Evolutionary conservation across 176 grass and related monocot species (phyloP).

Genomic region (Triticum urartu): DNA sequence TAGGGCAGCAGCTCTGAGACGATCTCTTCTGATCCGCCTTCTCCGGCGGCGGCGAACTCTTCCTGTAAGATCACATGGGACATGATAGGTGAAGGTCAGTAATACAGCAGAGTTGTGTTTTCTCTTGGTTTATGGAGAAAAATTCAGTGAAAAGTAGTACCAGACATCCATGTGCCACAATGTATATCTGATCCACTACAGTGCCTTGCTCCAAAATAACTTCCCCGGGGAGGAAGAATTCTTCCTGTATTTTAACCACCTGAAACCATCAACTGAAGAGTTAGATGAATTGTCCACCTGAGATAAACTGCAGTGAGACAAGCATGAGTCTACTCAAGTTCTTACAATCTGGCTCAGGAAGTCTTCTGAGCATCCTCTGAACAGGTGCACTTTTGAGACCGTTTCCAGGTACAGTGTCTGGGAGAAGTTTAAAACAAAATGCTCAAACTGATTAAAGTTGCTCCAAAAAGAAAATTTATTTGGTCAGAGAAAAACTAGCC

Average conservation of each 20-base stretch:
- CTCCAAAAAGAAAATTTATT: neutral
- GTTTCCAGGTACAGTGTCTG: slow-evolving; percentile 64
- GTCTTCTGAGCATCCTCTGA: slow-evolving; percentile 80
- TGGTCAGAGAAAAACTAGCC: neutral
- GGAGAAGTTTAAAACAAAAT: slow-evolving; percentile 15
- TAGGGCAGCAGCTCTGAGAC: slow-evolving; percentile 62
- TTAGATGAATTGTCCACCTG: neutral
- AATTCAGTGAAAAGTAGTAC: slow-evolving; percentile 34
- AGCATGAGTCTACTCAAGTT: slow-evolving; percentile 13
- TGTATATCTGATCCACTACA: slow-evolving; percentile 57
- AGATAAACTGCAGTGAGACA: neutral
- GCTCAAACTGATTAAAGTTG: neutral
- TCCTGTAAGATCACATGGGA: slow-evolving; percentile 35
- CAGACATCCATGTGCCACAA: slow-evolving; percentile 68
- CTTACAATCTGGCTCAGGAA: slow-evolving; percentile 94
- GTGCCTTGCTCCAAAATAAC: slow-evolving; percentile 52
- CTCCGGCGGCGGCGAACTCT: slow-evolving; percentile 38
- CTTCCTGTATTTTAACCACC: slow-evolving; percentile 65
- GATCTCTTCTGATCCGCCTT: slow-evolving; percentile 50
- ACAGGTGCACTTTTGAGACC: slow-evolving; percentile 62
- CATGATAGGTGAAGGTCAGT: neutral
- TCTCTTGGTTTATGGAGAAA: neutral
- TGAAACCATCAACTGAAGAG: slow-evolving; percentile 25
- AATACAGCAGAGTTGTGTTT: neutral
- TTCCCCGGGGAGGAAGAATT: slow-evolving; percentile 54